A percentile compares a stretch with the other conserved stretches of the same genome.
phyloP scores from a whole-genome alignment of 495 filamentous ascomycete species.

The Xylaria scruposa region DNA sequence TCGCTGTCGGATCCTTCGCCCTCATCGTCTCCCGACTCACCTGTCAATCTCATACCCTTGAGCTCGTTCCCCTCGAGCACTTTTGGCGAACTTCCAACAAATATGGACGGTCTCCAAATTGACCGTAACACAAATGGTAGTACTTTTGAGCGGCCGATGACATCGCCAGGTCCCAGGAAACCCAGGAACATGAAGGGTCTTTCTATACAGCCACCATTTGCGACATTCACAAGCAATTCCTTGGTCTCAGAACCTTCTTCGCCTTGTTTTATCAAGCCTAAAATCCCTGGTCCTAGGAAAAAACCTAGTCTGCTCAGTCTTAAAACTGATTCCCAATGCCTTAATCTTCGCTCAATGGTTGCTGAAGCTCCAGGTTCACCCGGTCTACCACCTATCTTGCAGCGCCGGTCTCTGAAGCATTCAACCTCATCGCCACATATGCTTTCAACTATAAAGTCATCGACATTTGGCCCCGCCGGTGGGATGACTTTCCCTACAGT shows the following conservation, averaged over 20 bases:
- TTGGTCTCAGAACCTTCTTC: conserved; percentile 77
- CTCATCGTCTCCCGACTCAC: conserved; percentile 88
- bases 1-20: conserved; percentile 90
- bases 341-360: conserved; percentile 46
- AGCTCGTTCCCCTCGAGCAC: conserved; percentile 59
- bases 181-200: conserved; percentile 92
- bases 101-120: conserved; percentile 49
- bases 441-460: conserved; percentile 56
- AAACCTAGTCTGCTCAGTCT: conserved; percentile 80
- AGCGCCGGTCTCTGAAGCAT: conserved; percentile 61
- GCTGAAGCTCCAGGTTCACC: conserved; percentile 54
- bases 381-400: conserved; percentile 55
- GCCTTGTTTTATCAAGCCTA: conserved; percentile 79
- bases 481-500: conserved; percentile 62
- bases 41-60: conserved; percentile 67
- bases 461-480: conserved; percentile 58
- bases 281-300: conserved; percentile 68
- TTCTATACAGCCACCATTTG: conserved; percentile 79
- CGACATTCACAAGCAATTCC: conserved; percentile 44
- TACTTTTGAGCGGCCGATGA: conserved; percentile 58
- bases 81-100: conserved; percentile 51
- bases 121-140: conserved; percentile 40
- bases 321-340: conserved; percentile 62
- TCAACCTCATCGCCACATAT: conserved; percentile 63
- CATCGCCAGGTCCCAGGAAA: conserved; percentile 75